Conservation (phyloP, 768 basidiomycete genomes). For the Trametes cubensis region DNA sequence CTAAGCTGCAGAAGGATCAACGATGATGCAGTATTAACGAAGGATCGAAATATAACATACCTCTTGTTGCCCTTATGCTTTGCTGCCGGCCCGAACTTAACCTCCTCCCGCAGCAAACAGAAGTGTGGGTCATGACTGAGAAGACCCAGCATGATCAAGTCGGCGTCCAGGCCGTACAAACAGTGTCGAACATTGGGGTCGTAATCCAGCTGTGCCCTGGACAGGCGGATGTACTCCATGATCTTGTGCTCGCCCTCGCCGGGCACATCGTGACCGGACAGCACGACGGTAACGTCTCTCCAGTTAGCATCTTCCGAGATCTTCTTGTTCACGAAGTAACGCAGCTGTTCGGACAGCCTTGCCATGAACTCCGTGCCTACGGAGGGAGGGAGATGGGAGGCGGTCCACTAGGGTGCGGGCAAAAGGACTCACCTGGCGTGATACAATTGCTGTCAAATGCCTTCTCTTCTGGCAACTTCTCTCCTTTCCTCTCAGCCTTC, state of each 20-base stretch:
- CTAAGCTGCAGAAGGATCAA: constrained; percentile 46
- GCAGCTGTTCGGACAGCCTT: constrained; percentile 85
- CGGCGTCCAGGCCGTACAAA: constrained; percentile 96
- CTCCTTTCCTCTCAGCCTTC: constrained; percentile 86
- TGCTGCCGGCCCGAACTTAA: constrained; percentile 88
- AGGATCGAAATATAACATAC: constrained; percentile 36
- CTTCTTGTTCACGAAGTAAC: constrained; percentile 98
- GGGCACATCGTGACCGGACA: constrained; percentile 97
- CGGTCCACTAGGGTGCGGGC: no score
- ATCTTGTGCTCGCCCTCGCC: constrained; percentile 99
- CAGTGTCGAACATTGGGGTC: constrained; percentile 97
- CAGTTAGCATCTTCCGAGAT: constrained; percentile 96
- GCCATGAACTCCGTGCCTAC: constrained; percentile 95
- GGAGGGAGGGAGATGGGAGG: neutral
- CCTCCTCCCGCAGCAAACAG: constrained; percentile 95
- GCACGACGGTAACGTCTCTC: constrained; percentile 87
- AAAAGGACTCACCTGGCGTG: constrained; percentile 75
- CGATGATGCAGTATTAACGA: neutral
- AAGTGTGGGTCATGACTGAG: constrained; percentile 99
- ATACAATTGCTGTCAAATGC: constrained; percentile 99
- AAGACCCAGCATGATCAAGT: constrained; percentile 96
- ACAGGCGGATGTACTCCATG: constrained; percentile 97
- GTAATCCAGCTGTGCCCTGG: constrained; percentile 93
- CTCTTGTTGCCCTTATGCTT: constrained; percentile 68
- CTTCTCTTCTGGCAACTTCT: constrained; percentile 89